Percentiles rank a stretch among this genome's conserved stretches.
These are phyloP conservation scores for Capsella rubella DNA, from an alignment of 441 rosid species.

Conservation along the genomic window DNA sequence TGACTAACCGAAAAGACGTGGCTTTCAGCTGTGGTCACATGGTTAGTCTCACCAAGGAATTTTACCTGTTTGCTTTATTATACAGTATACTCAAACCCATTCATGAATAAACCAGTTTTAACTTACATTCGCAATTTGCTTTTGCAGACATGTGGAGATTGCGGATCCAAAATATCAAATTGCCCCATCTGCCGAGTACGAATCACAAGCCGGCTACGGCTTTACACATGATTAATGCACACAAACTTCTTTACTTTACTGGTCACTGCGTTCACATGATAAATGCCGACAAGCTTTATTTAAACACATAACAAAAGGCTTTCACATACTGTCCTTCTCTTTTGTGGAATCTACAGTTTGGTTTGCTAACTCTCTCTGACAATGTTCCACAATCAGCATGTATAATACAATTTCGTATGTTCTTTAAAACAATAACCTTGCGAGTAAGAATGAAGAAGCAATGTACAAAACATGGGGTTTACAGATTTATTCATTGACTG, in stretches of 20 bases:
- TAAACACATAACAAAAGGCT: constrained; percentile 19
- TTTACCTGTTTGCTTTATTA: background rate
- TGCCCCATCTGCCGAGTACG: constrained; percentile 84
- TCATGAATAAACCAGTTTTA: constrained; percentile 8
- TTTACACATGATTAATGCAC: constrained; percentile 52
- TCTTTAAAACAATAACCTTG: constrained; percentile 13
- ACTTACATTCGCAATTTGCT: background rate
- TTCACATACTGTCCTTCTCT: constrained; percentile 28
- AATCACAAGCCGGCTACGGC: constrained; percentile 65
- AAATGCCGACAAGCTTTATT: background rate
- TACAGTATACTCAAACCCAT: background rate
- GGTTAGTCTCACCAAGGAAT: constrained; percentile 51
- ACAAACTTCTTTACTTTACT: background rate
- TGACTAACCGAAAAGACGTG: constrained; percentile 64
- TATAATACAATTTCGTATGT: constrained; percentile 15
- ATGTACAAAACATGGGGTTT: constrained; percentile 42
- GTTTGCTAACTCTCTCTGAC: constrained; percentile 15
- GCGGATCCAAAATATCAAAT: constrained; percentile 60
- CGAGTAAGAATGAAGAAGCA: constrained; percentile 36
- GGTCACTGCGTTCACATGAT: constrained; percentile 66
- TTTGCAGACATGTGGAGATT: constrained; percentile 74
- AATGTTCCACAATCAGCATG: constrained; percentile 22
- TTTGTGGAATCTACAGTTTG: constrained; percentile 17
- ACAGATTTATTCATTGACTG: constrained; percentile 30
- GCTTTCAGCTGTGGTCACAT: constrained; percentile 86